Conservation (phyloP, 75 land plant genomes). For the Pseudotsuga menziesii region DNA sequence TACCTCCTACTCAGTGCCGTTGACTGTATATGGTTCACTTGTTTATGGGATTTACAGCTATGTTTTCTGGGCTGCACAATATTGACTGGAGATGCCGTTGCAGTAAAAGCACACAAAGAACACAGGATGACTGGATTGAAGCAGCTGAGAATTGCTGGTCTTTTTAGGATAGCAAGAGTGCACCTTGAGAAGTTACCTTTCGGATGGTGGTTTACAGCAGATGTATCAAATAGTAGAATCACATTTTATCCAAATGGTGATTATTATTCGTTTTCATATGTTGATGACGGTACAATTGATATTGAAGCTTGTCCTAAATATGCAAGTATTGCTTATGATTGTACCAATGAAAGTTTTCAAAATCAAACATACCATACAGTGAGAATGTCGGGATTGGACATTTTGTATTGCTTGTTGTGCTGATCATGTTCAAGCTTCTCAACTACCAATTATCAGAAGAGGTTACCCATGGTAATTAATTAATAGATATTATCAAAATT, state of each 20-base stretch:
- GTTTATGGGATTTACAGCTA: constrained; percentile 36
- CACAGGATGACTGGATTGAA: constrained; percentile 31
- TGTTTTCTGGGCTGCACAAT: constrained; percentile 63
- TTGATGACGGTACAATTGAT: constrained; percentile 60
- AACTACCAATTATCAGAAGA: constrained; percentile 34
- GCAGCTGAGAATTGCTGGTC: constrained; percentile 50
- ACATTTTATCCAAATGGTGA: constrained; percentile 47
- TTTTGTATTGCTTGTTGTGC: constrained; percentile 70
- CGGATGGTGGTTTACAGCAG: constrained; percentile 16
- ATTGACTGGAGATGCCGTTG: constrained; percentile 54
- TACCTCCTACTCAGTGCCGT: no score
- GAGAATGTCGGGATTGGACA: constrained; percentile 62
- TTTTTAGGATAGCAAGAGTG: constrained; percentile 48
- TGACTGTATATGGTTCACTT: background rate
- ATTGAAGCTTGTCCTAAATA: constrained; percentile 49
- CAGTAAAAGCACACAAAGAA: constrained; percentile 22
- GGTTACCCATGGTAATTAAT: constrained; percentile 29
- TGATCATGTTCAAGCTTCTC: constrained; percentile 36
- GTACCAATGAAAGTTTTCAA: constrained; percentile 52
- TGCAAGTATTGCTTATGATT: constrained; percentile 62
- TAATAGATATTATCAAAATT: background rate
- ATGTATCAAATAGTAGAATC: constrained; percentile 22
- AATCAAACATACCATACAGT: background rate
- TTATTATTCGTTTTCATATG: constrained; percentile 19
- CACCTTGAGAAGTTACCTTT: constrained; percentile 40